Percentiles rank a stretch among this genome's conserved stretches.
Conservation (phyloP, 2,329 filamentous ascomycete genomes). For the Dothidotthia symphoricarpi region DNA sequence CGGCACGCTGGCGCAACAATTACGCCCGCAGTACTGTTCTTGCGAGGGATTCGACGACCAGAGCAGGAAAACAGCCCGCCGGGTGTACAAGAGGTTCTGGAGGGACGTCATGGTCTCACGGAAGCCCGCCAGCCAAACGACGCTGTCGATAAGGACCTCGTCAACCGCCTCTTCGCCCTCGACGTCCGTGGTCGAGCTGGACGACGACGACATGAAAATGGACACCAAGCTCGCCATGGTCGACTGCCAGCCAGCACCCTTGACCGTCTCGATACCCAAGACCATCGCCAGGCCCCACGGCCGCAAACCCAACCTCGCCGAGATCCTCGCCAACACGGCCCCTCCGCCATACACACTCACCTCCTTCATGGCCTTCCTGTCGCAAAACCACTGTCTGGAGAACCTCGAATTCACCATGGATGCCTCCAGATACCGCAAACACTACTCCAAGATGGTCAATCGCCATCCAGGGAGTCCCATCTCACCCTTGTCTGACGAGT, state of each 20-base stretch:
- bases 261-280: conserved; percentile 52
- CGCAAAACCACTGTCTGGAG: conserved; percentile 94
- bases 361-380: conserved; percentile 95
- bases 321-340: conserved; percentile 84
- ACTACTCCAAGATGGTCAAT: conserved; percentile 60
- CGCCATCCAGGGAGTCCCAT: conserved; percentile 48
- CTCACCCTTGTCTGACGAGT: conserved; percentile 56
- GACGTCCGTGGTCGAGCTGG: conserved; percentile 28
- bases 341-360: conserved; percentile 85
- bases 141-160: conserved; percentile 35
- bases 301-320: conserved; percentile 71
- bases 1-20: conserved; percentile 43
- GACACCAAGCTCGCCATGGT: conserved; percentile 52
- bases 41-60: conserved; percentile 36
- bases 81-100: conserved; percentile 41
- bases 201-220: conserved; percentile 42
- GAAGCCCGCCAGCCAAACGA: conserved; percentile 23
- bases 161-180: conserved; percentile 36
- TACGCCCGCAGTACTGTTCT: conserved; percentile 32
- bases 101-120: conserved; percentile 40
- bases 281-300: conserved; percentile 50
- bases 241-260: conserved; percentile 45
- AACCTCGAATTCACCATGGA: conserved; percentile 97
- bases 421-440: conserved; percentile 76
- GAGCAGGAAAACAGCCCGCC: conserved; percentile 33